Evolutionary conservation across 768 basidiomycete genomes (phyloP), one percentile per base, ranked within the genome.

Genomic region (Amanita brunnescens): DNA sequence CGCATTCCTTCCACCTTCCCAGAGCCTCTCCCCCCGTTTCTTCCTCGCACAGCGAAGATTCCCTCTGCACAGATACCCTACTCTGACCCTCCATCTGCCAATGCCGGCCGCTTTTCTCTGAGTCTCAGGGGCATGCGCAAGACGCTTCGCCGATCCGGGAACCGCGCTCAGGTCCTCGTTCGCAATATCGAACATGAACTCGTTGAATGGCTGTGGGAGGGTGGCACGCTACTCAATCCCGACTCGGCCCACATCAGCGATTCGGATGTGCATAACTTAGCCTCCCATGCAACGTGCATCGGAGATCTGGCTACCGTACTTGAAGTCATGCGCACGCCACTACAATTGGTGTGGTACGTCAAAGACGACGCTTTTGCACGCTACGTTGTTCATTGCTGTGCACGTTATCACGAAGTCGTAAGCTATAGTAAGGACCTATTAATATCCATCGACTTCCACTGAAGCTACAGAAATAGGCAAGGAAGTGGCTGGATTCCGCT

Each of bases 311-410:
- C 74, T 5, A 69, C 73, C 8, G 75, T 91, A 21, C 65, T 68
- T n/a, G 87, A 91, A 59, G 70, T 91, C 10, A 74, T 74, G 3
- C 70, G 86, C 20, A 81, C 82, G 6, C 80, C 85, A 0, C 65
- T 78, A 9, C 77, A 81, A 61, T 72, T 91, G 16, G 73, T 90
- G 3, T 91, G 89, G 89, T 73, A 70, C n/a, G 80, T 85, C 53
- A 59, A 70, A 5, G 76, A 84, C 51, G 85, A 88, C 59, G 72
- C 80, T 0, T 91, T 89, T 67, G 80, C 84, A 24, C 75, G 89
- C 29, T 91, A 87, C 58, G 78, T 91, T 41, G 80, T 91, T 5
- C 89, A 92, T 56, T 91, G 88, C 57, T 83, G 85, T 53, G 87
- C 87, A 37, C 73, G 88, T 33, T 91, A 84, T 65, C 79, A 90